Percentiles rank a stretch among this genome's conserved stretches.
Conservation (phyloP, 129 eudicot genomes). For the Lactuca saligna region DNA sequence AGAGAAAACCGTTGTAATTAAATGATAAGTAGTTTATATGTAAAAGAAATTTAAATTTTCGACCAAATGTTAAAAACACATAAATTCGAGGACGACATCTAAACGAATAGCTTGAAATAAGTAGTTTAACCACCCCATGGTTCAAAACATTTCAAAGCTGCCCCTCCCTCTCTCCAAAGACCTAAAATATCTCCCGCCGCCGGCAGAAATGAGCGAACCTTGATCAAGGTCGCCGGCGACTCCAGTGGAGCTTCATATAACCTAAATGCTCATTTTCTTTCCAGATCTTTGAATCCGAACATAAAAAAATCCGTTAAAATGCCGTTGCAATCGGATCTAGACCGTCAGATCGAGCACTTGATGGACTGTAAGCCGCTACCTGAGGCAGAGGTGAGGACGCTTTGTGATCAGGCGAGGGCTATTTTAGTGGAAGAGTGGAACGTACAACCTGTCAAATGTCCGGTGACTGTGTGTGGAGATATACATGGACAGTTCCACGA, state of each 20-base stretch:
- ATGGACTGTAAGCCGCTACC: conserved; percentile 55
- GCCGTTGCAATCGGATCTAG: conserved; percentile 64
- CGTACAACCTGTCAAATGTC: conserved; percentile 51
- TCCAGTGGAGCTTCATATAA: conserved; percentile 7
- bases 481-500: conserved; percentile 52
- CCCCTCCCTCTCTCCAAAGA: conserved; percentile 17
- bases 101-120: neutral
- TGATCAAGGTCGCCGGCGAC: conserved; percentile 28
- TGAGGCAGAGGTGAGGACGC: conserved; percentile 47
- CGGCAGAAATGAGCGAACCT: conserved; percentile 36
- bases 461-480: conserved; percentile 49
- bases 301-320: conserved; percentile 16
- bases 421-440: conserved; percentile 55
- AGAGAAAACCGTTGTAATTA: neutral
- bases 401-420: conserved; percentile 53
- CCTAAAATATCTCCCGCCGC: conserved; percentile 38
- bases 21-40: neutral
- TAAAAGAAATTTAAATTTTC: neutral
- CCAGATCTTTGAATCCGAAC: conserved; percentile 20
- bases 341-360: conserved; percentile 55
- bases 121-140: conserved; percentile 26
- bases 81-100: conserved; percentile 18
- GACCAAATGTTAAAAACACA: neutral
- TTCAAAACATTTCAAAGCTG: conserved; percentile 29
- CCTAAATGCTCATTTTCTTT: conserved; percentile 15